Conservation (phyloP, 1,284 basidiomycete genomes). For the Jaminaea rosea region DNA sequence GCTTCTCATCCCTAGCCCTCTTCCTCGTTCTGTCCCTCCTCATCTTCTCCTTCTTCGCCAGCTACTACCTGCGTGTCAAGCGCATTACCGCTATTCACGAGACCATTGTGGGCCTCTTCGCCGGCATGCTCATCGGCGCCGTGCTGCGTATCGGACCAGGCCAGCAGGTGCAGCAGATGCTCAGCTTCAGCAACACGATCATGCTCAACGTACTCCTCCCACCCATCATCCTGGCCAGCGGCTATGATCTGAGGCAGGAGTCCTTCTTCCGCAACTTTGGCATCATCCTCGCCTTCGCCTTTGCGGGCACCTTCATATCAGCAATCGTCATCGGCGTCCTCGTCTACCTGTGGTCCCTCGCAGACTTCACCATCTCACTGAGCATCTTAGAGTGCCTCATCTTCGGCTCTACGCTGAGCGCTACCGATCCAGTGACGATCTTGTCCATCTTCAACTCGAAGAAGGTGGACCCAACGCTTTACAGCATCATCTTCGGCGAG, state of each 20-base stretch:
- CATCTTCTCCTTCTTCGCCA: constrained; percentile 86
- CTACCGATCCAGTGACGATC: constrained; percentile 97
- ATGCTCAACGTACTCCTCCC: constrained; percentile 97
- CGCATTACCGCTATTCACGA: constrained; percentile 92
- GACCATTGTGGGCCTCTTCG: constrained; percentile 88
- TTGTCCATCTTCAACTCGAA: constrained; percentile 93
- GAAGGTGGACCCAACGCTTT: constrained; percentile 96
- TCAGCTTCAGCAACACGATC: constrained; percentile 91
- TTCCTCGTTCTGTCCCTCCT: constrained; percentile 78
- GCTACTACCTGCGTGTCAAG: constrained; percentile 95
- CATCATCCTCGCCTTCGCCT: constrained; percentile 82
- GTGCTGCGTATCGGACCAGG: constrained; percentile 82
- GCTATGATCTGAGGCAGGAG: constrained; percentile 93
- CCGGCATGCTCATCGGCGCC: constrained; percentile 90
- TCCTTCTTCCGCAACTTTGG: constrained; percentile 73
- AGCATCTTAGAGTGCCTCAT: constrained; percentile 69
- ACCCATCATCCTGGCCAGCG: constrained; percentile 95
- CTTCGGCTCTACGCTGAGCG: constrained; percentile 91
- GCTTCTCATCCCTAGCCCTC: constrained; percentile 42
- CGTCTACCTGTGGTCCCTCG: constrained; percentile 85
- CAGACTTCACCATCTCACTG: constrained; percentile 51
- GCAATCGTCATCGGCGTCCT: constrained; percentile 91
- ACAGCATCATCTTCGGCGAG: constrained; percentile 96
- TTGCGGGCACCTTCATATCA: constrained; percentile 91
- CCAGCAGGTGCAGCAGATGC: constrained; percentile 89